A percentile compares a stretch with the other conserved stretches of the same genome.
Conservation (phyloP, 1,139 yeast genomes). For the Taiozyma sp. region DNA sequence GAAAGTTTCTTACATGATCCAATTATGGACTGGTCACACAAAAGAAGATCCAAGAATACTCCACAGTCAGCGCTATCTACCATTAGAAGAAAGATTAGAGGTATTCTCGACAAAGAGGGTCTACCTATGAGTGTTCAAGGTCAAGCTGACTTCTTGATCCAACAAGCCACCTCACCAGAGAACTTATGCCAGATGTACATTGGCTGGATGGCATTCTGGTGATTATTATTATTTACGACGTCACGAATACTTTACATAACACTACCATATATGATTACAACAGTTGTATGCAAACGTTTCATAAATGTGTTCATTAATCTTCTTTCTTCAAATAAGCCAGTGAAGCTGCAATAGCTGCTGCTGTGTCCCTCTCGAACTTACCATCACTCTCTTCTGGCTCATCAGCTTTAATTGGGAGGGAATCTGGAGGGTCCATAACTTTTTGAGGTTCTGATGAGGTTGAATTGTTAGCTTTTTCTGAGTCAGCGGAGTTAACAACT, state of each 20-base stretch:
- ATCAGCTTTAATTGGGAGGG: neutral
- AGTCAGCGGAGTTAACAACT: neutral
- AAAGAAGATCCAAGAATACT: constrained; percentile 27
- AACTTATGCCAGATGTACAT: constrained; percentile 82
- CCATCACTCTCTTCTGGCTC: neutral
- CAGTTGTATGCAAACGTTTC: neutral
- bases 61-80: constrained; percentile 70
- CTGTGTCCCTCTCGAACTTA: neutral
- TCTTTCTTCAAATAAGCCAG: neutral
- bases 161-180: constrained; percentile 71
- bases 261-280: neutral
- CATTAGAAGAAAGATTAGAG: constrained; percentile 77
- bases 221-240: constrained; percentile 5
- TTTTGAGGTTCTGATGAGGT: neutral
- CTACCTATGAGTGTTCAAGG: constrained; percentile 87
- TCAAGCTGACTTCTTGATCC: constrained; percentile 85
- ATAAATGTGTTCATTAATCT: neutral
- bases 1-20: constrained; percentile 95
- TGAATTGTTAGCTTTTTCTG: neutral
- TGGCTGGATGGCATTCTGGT: constrained; percentile 89
- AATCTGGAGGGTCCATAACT: neutral
- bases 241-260: neutral
- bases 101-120: constrained; percentile 77
- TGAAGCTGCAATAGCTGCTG: neutral
- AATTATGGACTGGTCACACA: constrained; percentile 60